Evolutionary conservation across 2,329 filamentous ascomycete species (phyloP), one percentile per base, ranked within the genome.

Genomic region (Penicillium capsulatum): DNA sequence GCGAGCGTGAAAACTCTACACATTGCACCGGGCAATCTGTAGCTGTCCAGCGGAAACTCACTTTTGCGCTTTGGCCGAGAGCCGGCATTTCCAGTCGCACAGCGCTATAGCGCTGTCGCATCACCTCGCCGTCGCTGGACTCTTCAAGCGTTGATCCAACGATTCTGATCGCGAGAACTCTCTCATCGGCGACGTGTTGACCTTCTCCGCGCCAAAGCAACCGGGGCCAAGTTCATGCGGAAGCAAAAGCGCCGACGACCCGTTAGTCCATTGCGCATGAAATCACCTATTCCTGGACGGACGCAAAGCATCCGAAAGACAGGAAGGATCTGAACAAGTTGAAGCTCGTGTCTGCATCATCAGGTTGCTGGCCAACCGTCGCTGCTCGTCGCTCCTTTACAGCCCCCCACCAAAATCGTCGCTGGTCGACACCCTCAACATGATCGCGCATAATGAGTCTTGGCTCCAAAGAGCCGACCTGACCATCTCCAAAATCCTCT

Each of bases 401-500:
- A 27, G 17, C 27, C 26, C 17, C 17, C 15, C 34, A 26, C 15
- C 8, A 31, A 40, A 40, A 32, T 45, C 45, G 48, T 63, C 55
- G 59, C 61, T 45, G 59, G 54, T 34, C 54, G 54, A 51, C 48
- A 45, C 48, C 17, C 30, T 46, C 42, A 40, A 40, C 7, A 50
- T 52, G 45, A 40, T 27, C 17, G 31, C 27, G 42, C 9, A 29
- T 26, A 44, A 45, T 34, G 27, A 38, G 9, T 43, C 49, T 17
- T 51, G 42, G 47, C 36, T 46, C 16, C 29, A 39, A 54, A 58
- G 55, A 36, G 59, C 80, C 66, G 81, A 89, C 67, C 76, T 90
- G 45, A 80, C 79, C 38, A 66, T 76, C 11, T 72, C 75, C 37
- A 94, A 94, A 65, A 62, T 94, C 40, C 44, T 84, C 33, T 95